These are phyloP conservation scores for Pichia cephalocereana DNA, from an alignment of 805 yeast species.

Conservation along the genomic window DNA sequence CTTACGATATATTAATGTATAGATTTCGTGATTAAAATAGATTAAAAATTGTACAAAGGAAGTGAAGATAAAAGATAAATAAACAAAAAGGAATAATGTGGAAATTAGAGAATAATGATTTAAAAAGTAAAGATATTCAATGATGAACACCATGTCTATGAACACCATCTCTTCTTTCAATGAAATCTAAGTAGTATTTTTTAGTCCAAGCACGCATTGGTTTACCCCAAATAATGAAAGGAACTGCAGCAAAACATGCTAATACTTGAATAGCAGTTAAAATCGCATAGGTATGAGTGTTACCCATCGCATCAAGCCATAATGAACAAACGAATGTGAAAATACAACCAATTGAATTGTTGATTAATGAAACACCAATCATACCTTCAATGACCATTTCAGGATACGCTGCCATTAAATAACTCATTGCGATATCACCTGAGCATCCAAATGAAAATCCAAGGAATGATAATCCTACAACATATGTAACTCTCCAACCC, in stretches of 20 bases:
- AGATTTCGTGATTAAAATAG: too few species aligned
- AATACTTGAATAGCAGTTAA: slow-evolving; percentile 51
- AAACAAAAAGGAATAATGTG: background rate
- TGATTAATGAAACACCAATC: slow-evolving; percentile 60
- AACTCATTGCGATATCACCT: slow-evolving; percentile 62
- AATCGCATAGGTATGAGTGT: slow-evolving; percentile 49
- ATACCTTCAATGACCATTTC: slow-evolving; percentile 63
- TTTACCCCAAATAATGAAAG: slow-evolving; percentile 41
- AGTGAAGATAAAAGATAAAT: too few species aligned
- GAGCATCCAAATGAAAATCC: slow-evolving; percentile 66
- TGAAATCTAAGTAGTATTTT: slow-evolving; percentile 42
- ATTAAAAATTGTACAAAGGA: too few species aligned
- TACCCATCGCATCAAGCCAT: slow-evolving; percentile 50
- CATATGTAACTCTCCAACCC: slow-evolving; percentile 45
- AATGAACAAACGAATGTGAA: slow-evolving; percentile 58
- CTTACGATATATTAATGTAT: too few species aligned
- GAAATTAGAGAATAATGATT: background rate
- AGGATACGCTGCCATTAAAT: slow-evolving; percentile 60
- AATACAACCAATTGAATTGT: slow-evolving; percentile 55
- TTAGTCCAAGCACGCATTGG: slow-evolving; percentile 47
- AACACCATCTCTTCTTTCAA: slow-evolving; percentile 42
- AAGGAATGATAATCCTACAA: slow-evolving; percentile 50
- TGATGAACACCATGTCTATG: slow-evolving; percentile 1
- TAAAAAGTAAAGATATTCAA: background rate
- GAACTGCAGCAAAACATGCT: slow-evolving; percentile 43